phyloP scores from a whole-genome alignment of 352 stramenopile species.

The Pythium grandisporangium region DNA sequence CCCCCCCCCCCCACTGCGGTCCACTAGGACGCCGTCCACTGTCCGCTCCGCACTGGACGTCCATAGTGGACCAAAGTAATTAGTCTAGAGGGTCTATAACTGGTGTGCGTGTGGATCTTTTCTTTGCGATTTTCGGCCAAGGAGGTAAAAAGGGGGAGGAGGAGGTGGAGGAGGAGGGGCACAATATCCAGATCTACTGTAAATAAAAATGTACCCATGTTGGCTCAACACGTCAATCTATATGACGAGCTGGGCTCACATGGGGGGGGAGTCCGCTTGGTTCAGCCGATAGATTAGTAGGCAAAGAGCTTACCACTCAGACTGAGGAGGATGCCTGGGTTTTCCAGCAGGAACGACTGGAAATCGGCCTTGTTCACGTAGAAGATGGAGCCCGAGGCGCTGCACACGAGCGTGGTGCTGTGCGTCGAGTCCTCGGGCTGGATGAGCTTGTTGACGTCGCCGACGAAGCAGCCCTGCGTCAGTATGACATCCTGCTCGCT shows the following conservation, averaged over 20 bases:
- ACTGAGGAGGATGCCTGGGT: slow-evolving; percentile 65
- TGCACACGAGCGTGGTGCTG: slow-evolving; percentile 51
- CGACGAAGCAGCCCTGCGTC: slow-evolving; percentile 47
- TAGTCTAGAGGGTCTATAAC: too few relatives aligned
- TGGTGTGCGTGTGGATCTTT: too few relatives aligned
- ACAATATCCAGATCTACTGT: slow-evolving; percentile 6
- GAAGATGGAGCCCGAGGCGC: slow-evolving; percentile 40
- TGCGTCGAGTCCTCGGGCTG: slow-evolving; percentile 37
- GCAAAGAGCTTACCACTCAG: slow-evolving; percentile 53
- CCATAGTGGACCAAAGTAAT: too few relatives aligned
- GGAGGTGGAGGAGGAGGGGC: slow-evolving; percentile 5
- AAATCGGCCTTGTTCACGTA: slow-evolving; percentile 60
- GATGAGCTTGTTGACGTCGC: slow-evolving; percentile 66
- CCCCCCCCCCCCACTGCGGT: too few relatives aligned
- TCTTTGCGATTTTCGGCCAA: too few relatives aligned
- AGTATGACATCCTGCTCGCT: slow-evolving; percentile 31
- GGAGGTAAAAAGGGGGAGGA: too few relatives aligned
- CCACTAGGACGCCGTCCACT: too few relatives aligned
- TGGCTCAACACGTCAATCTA: neutral
- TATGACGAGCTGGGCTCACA: too few relatives aligned
- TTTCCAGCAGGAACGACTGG: slow-evolving; percentile 58
- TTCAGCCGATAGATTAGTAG: slow-evolving; percentile 10
- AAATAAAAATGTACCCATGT: slow-evolving; percentile 6
- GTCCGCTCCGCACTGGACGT: too few relatives aligned
- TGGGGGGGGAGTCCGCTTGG: too few relatives aligned